Conservation (phyloP, 495 filamentous ascomycete species). For the Trichoderma parareesei region DNA sequence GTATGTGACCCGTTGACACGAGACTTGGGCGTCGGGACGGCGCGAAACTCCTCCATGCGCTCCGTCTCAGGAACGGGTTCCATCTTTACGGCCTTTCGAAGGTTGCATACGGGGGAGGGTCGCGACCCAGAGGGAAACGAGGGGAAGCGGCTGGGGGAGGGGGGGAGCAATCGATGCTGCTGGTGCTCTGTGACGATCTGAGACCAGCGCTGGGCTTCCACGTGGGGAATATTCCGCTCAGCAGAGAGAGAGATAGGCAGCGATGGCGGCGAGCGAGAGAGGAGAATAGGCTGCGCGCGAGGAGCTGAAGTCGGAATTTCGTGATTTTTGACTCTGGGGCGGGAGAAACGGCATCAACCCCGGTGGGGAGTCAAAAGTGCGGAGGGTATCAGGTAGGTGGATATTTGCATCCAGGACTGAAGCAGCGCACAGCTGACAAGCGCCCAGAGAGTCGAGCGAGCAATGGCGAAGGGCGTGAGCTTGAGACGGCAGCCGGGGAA, state of each 20-base stretch:
- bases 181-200: background rate
- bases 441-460: background rate
- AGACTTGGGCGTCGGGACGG: conserved; percentile 38
- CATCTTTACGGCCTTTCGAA: conserved; percentile 25
- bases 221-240: too few species aligned
- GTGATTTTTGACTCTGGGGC: background rate
- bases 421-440: background rate
- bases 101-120: background rate
- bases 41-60: conserved; percentile 49
- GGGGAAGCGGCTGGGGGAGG: background rate
- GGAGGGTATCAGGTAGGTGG: conserved; percentile 2
- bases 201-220: too few species aligned
- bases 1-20: conserved; percentile 28
- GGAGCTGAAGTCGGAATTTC: background rate
- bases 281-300: background rate
- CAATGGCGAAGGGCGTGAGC: background rate
- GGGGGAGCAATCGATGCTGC: too few species aligned
- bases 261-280: too few species aligned
- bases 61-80: conserved; percentile 52
- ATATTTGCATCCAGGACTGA: background rate
- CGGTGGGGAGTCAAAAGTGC: background rate
- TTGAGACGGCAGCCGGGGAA: background rate
- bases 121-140: background rate
- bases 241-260: too few species aligned
- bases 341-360: background rate